Percentiles rank a stretch among this genome's conserved stretches.
Conservation (phyloP, 371 early-diverging fungal genomes). For the Mortierella sp. region DNA sequence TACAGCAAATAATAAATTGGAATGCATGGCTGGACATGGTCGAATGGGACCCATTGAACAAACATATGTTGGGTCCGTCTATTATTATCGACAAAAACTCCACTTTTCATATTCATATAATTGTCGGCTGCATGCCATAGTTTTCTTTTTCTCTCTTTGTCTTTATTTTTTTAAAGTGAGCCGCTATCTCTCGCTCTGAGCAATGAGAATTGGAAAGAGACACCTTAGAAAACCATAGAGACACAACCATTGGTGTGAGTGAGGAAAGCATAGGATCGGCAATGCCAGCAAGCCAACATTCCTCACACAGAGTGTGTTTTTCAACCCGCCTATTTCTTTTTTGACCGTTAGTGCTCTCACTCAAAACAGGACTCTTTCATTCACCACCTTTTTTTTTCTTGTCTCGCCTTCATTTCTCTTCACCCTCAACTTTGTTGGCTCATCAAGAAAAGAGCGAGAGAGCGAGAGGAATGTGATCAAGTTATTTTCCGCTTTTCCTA, state of each 20-base stretch:
- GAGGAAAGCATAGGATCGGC: not conserved
- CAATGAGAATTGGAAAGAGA: not conserved
- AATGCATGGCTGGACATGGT: not conserved
- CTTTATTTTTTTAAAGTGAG: not conserved
- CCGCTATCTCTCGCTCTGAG: not conserved
- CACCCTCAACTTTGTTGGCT: not conserved
- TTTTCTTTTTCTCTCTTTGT: not conserved
- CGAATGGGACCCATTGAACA: not conserved
- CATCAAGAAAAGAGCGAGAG: not conserved
- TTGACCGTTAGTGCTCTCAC: not conserved
- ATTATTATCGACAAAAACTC: conserved; percentile 5
- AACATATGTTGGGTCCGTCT: not conserved
- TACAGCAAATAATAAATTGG: not conserved
- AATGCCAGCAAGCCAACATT: not conserved
- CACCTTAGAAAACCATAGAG: conserved; percentile 8
- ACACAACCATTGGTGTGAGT: not conserved
- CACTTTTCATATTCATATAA: not conserved
- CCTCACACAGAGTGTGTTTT: not conserved
- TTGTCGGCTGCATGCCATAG: not conserved
- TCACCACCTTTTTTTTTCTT: not conserved
- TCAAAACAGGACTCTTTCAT: too few species aligned
- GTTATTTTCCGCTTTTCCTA: not conserved
- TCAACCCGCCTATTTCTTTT: not conserved
- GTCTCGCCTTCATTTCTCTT: conserved; percentile 2
- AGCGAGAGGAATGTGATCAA: not conserved